Evolutionary conservation across 305 asterid species (phyloP), one percentile per base, ranked within the genome.

Genomic region (Rubia peregrina): DNA sequence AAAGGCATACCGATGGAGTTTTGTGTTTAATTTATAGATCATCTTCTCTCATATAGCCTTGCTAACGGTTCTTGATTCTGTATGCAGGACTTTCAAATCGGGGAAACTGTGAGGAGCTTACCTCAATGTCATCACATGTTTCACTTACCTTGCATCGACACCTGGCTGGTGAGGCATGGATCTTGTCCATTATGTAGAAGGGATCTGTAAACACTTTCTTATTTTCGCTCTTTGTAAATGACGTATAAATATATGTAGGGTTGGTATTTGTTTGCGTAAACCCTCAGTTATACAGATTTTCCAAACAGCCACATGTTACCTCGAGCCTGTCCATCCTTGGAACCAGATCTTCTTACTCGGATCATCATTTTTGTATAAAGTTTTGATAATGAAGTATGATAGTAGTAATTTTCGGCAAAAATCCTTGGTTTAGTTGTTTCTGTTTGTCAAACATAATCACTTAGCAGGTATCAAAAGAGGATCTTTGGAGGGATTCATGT

Each of bases 111-210:
- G 51, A 85, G 99, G 73, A 78, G 97, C 70, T 80, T 94, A 81
- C 99, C 96, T 36, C 89, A 88, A 51, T 94, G 99, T 65, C 91
- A 94, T 69, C 99, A 91, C 85, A 81, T 88, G 91, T 94, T 88
- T 82, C 98, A 94, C 78, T 82, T 88, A 48, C 95, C 98, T 62
- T 94, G 99, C 88, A 94, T 94, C 12, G 99, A 94, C 75, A 86
- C 94, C 41, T 94, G 99, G 99, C 84, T 94, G 73, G 89, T 91
- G 80, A 88, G 96, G 78, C 99, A 94, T 21, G 97, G 96, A 68
- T 94, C 99, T 65, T 94, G 99, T 83, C 99, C 99, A 67, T 67
- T 94, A 88, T 94, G 98, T 85, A 80, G 98, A 83, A 85, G 98
- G 85, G 98, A 89, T 73, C 92, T 93, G 80, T 92, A 87, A 86